Evolutionary conservation across 768 basidiomycete species (phyloP), one percentile per base, ranked within the genome.

Genomic region (Lactarius vividus): DNA sequence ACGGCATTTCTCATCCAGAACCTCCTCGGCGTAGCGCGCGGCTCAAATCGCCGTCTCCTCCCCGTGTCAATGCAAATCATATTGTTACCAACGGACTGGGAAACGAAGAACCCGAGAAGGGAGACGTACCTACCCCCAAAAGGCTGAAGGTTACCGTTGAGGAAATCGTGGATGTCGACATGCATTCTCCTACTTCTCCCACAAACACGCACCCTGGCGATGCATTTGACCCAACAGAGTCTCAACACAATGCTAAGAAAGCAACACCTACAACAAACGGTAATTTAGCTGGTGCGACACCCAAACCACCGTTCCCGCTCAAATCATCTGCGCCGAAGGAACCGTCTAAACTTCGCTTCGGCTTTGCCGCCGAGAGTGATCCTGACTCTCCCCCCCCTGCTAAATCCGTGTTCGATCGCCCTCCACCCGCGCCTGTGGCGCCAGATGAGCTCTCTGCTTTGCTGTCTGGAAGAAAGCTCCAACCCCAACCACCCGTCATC

Each of bases 341-440:
- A 62, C 89, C 91, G 2, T 91, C 91, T 65, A 92, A 91, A 72
- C 79, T 92, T 63, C 84, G 91, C 31, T 88, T 82, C 70, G 89
- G 89, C 70, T 84, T 88, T 74, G 84, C 85, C 56, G 82, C 84
- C 3, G 88, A 88, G 61, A 55, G 42, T 11, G 65, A 71, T 57
- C 20, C 65, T n/a, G 64, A 55, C 54, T 55, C 64, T 10, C 46
- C 62, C 26, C 62, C 62, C 7, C 28, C 69, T 54, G 55, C 63
- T 23, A 64, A 57, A 35, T 9, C 64, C 4, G 62, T 18, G 40
- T 56, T 28, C 37, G 42, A 57, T 59, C 31, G 39, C 18, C 55
- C 56, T 35, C 49, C 40, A 28, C 59, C 33, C 7, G 52, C 42
- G 5, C 28, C 40, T 2, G 52, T 26, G 53, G 42, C 44, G 15